A percentile compares a stretch with the other conserved stretches of the same genome.
Evolutionary conservation across 306 rosid species (phyloP).

Genomic region (Glycine latifolia): DNA sequence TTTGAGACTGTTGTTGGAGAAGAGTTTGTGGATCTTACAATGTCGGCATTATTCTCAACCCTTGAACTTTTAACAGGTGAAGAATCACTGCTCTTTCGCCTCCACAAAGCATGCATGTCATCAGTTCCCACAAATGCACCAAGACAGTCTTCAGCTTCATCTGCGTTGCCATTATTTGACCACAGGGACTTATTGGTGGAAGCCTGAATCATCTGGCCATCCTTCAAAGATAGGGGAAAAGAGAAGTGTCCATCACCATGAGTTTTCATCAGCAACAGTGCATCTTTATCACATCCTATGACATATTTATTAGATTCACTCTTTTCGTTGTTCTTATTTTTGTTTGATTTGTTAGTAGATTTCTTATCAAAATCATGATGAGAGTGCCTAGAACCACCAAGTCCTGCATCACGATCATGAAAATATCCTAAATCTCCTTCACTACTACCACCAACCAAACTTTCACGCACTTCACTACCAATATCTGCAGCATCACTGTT

Average conservation of each 20-base stretch:
- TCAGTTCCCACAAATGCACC: conserved; percentile 59
- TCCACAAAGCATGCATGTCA: conserved; percentile 68
- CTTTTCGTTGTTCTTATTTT: conserved; percentile 55
- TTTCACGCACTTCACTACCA: conserved; percentile 80
- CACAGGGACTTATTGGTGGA: conserved; percentile 64
- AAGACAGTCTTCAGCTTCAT: conserved; percentile 64
- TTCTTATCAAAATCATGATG: conserved; percentile 61
- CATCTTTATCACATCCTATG: conserved; percentile 53
- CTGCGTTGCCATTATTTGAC: conserved; percentile 69
- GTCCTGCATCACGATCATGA: conserved; percentile 65
- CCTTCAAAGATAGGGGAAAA: conserved; percentile 76
- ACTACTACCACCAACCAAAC: conserved; percentile 79
- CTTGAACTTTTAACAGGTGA: conserved; percentile 70
- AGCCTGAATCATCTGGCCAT: conserved; percentile 58
- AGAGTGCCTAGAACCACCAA: conserved; percentile 58
- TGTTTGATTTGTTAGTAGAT: conserved; percentile 56
- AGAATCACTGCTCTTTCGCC: conserved; percentile 72
- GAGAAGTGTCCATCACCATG: conserved; percentile 73
- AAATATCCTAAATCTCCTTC: conserved; percentile 78
- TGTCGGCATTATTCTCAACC: conserved; percentile 67
- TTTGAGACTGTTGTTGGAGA: conserved; percentile 79
- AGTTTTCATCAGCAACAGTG: conserved; percentile 55
- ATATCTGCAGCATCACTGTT: conserved; percentile 83
- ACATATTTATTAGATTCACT: conserved; percentile 67
- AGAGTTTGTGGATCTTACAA: conserved; percentile 64